Base-by-base conservation (phyloP, 1,284 basidiomycete species). In the Wolfiporia cocos region DNA sequence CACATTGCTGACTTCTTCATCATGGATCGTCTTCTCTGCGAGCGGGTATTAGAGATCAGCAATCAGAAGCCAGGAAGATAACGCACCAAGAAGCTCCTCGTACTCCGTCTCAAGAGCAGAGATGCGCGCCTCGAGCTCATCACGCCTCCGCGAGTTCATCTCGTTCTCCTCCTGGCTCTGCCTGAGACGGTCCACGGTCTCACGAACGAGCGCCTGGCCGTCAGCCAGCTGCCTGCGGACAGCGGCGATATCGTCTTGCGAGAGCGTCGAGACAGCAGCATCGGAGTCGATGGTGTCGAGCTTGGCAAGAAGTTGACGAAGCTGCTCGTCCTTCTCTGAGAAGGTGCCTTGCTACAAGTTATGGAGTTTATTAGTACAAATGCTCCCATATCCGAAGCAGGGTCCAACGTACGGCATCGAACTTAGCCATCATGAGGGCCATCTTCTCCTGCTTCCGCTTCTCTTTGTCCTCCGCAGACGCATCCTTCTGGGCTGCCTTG, bases 371-470 rank as follows among this genome's bases (percentile, higher is more conserved):
- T 41, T 37, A 41, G 38, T n/a, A n/a, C 36, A 39, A n/a, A 14
- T n/a, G 6, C 35, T 21, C 21, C 12, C 21, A 6, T 18, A 17
- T 7, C 23, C 36, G 46, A 39, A 40, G 11, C 34, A 17, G 53
- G 41, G 34, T 19, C 23, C 22, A 26, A 56, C 83, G 59, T 56
- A 93, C 92, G 54, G 87, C 80, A 69, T 94, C 94, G 57, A 99
- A 96, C 66, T 96, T 95, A 48, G 94, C 92, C 94, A 99, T 97
- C 92, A 99, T 96, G 53, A 95, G 74, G n/a, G 91, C 93, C 87
- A 99, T 92, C 76, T 96, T 96, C 70, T 98, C 95, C 57, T 96
- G 93, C 68, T 98, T 99, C 65, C 92, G 84, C 73, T 92, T 95
- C 73, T 99, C 95, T 70, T 96, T 98, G 61, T 95, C 95, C 63